Evolutionary conservation across 805 yeast genomes (phyloP), one percentile per base, ranked within the genome.

Genomic region (Lipomyces orientalis): DNA sequence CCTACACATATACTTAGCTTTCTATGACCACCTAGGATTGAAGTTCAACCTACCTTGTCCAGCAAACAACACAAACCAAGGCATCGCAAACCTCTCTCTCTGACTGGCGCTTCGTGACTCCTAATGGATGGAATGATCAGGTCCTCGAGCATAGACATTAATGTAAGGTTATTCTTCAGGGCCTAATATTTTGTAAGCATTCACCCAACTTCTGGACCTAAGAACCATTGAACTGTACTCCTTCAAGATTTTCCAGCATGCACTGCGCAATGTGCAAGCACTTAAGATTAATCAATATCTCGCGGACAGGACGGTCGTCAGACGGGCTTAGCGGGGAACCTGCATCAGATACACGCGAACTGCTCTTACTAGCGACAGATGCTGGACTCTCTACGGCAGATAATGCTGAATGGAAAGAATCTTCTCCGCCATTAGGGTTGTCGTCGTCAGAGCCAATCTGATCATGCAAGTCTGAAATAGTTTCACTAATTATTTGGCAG

Each of bases 391-490:
- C 62, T 10, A 67, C 75, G 25, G 78, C 80, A 4, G 82, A 81
- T 33, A 80, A 79, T 0, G 86, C 86, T 12, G 86, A 81, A 62
- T 79, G 83, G 67, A 85, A 84, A 1, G 85, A 80, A n/a, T 80
- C 82, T 34, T 83, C 80, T 1, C 34, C 63, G 19, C 63, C 73
- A 33, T 71, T 73, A 31, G 63, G 60, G 43, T 62, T 67, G 60
- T 77, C 81, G 61, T 80, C 83, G 43, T 74, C 78, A n/a, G 68
- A 58, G 58, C 81, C 85, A 54, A 79, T 76, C 37, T 83, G 83
- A 76, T 93, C 97, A 76, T 91, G 85, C 60, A 93, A 82, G 81
- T 93, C 98, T 54, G 91, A 87, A 51, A 93, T 87, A 19, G 92
- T 86, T 81, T 94, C 98, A n/a, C 90, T 86, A 22, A 90, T 84